phyloP scores from a whole-genome alignment of 2,329 filamentous ascomycete species.

The Bimuria novae-zelandiae region DNA sequence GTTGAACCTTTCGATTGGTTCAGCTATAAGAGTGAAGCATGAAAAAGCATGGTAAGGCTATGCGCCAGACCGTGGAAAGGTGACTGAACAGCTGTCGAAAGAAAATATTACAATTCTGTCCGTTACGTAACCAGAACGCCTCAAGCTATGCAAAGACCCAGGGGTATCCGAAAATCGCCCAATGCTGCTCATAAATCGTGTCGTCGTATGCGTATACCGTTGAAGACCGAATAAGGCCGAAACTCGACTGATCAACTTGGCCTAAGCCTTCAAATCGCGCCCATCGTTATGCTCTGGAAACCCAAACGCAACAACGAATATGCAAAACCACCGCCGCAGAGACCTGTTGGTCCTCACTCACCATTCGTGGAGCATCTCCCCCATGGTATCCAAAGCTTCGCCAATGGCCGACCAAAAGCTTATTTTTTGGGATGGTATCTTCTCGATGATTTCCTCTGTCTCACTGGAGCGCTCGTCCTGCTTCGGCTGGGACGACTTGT shows the following conservation, averaged over 20 bases:
- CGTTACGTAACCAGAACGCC: background rate
- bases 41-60: too few relatives aligned
- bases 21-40: too few relatives aligned
- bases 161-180: conserved; percentile 1
- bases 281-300: background rate
- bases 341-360: conserved; percentile 3
- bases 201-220: conserved; percentile 1
- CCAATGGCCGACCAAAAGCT: conserved; percentile 19
- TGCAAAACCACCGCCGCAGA: background rate
- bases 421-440: background rate
- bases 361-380: conserved; percentile 19
- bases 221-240: background rate
- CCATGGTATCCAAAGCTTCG: conserved; percentile 21
- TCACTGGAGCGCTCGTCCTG: background rate
- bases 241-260: background rate
- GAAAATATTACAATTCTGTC: background rate
- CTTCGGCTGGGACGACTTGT: background rate
- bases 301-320: background rate
- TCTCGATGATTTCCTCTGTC: background rate
- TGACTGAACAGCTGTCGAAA: too few relatives aligned
- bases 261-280: background rate
- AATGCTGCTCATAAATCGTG: conserved; percentile 2
- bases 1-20: too few relatives aligned
- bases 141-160: background rate
- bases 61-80: too few relatives aligned